Evolutionary conservation across 441 rosid genomes (phyloP), one percentile per base, ranked within the genome.

Genomic region (Kokia cookei): DNA sequence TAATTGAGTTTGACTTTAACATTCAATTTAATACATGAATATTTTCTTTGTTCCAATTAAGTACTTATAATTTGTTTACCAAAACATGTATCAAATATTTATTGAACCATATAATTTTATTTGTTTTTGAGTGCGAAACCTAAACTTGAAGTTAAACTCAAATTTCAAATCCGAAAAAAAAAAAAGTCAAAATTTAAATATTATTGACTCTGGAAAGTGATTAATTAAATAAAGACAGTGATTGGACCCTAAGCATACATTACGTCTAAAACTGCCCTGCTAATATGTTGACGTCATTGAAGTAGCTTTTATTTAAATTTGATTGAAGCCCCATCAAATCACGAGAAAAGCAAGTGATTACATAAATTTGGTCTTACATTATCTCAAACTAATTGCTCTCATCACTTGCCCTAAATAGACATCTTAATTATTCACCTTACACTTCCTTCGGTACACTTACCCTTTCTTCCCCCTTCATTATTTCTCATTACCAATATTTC

Each of bases 91-190:
- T 19, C 4, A 29, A 4, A 29, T 1, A 29, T 29, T 29, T 1
- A 29, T 29, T 29, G 0, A 29, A 29, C 0, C 5, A 29, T 0
- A 0, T 29, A 3, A 29, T 29, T 29, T 29, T 29, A 0, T 29
- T 29, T 0, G 2, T 0, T 5, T 5, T 0, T 0, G 5, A 29
- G 0, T 29, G 0, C 35, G 3, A 29, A 29, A 29, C 4, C 0
- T 29, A 29, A 29, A 3, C 0, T 4, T 0, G 5, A 29, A 29
- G 35, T 29, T 4, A 4, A 32, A 32, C 5, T 32, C 5, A 29
- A 4, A 29, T 29, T 29, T 0, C 1, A 32, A 32, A 0, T 5
- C 4, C 0, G 22, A 19, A 19, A 19, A 0, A 32, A 32, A 32
- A 32, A 4, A 6, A 32, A 1, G 37, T 1, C 6, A 32, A 32